phyloP scores from a whole-genome alignment of 164 flowering plant genomes.

The Akebia trifoliata region DNA sequence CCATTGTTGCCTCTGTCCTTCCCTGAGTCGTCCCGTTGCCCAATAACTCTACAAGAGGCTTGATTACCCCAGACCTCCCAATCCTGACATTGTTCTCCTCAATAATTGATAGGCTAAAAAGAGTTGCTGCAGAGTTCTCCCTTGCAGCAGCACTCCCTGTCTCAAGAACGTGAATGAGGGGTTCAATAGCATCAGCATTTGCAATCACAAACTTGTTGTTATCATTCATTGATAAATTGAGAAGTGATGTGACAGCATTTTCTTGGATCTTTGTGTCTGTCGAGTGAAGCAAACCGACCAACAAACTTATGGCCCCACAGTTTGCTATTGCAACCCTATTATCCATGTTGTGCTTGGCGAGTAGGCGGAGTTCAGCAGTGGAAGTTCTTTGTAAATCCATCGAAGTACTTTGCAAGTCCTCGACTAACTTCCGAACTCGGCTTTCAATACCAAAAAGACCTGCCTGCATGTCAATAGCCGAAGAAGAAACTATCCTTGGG shows the following conservation, averaged over 20 bases:
- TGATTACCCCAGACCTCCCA: slow-evolving; percentile 79
- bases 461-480: slow-evolving; percentile 49
- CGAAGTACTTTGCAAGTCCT: slow-evolving; percentile 48
- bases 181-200: slow-evolving; percentile 70
- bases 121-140: slow-evolving; percentile 90
- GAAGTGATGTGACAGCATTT: slow-evolving; percentile 82
- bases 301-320: slow-evolving; percentile 60
- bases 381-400: slow-evolving; percentile 59
- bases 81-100: slow-evolving; percentile 73
- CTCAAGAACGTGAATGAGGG: slow-evolving; percentile 74
- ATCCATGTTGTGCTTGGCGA: slow-evolving; percentile 76
- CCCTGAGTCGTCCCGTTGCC: slow-evolving; percentile 87
- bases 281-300: slow-evolving; percentile 63
- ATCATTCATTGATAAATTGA: slow-evolving; percentile 82
- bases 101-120: slow-evolving; percentile 77
- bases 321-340: slow-evolving; percentile 72
- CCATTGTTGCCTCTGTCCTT: slow-evolving; percentile 91
- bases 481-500: slow-evolving; percentile 57
- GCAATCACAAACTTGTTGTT: slow-evolving; percentile 79
- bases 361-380: slow-evolving; percentile 51
- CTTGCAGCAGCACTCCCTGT: slow-evolving; percentile 80
- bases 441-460: slow-evolving; percentile 65
- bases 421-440: slow-evolving; percentile 58
- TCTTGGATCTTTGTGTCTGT: slow-evolving; percentile 55
- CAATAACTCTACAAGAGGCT: slow-evolving; percentile 73